Base-by-base conservation (phyloP, 2,329 filamentous ascomycete genomes). In the Hymenoscyphus salicellus region DNA sequence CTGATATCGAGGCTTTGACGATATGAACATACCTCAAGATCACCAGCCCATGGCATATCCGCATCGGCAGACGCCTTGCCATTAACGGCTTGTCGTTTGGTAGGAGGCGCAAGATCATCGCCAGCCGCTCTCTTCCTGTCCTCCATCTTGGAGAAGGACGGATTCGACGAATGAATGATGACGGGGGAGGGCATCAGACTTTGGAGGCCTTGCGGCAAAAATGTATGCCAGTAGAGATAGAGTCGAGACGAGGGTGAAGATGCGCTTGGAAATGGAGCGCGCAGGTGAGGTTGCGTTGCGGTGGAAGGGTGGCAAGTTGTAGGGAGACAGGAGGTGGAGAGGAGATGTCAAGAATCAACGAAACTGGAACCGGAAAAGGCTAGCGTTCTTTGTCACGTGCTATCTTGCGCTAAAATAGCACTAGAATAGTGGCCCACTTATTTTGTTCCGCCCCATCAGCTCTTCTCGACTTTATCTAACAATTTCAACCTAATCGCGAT, bases 111-210 rank as follows among this genome's bases (percentile, higher is more conserved):
- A 75, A 91, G 83, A 72, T 97, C 92, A 78, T 95, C 91, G 75
- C 90, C 85, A 76, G 93, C 91, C 76, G 93, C 90, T 86, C 95
- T 89, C 86, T 99, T 99, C 86, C 95, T 92, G 84, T 98, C 95
- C 86, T 99, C 95, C 94, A 98, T 99, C 86, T 95, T 97, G 83
- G 88, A 83, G 81, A 91, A 84, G 85, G 88, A 88, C 82, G 92
- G 89, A 83, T 90, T 87, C 86, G 88, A 86, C 84, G 89, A 84
- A 77, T 81, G 79, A 79, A 89, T 84, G 81, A 91, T 89, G 82
- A 68, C 69, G 66, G 72, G 70, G 66, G 91, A 88, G 86, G 91
- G 86, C 92, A 96, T 96, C 85, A 92, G 90, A 89, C 84, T 81
- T 80, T 79, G 79, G 78, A 78, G 74, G 78, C 67, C 65, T 58